phyloP scores from a whole-genome alignment of 2,329 filamentous ascomycete genomes.

The Alternaria alternata region DNA sequence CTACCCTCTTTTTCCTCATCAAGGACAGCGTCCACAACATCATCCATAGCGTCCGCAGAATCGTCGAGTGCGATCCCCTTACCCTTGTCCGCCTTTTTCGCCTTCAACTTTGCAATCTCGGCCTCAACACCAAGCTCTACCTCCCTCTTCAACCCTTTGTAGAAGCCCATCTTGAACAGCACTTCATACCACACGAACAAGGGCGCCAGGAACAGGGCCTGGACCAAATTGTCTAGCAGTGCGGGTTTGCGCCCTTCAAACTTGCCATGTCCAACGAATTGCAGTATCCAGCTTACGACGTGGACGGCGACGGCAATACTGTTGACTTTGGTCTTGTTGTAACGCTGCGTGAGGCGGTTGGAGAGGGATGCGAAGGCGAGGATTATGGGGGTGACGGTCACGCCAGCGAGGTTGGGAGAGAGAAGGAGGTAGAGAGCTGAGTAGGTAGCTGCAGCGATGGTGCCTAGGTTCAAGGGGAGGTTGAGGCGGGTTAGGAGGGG shows the following conservation, averaged over 20 bases:
- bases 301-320: conserved; percentile 73
- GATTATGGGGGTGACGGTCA: conserved; percentile 75
- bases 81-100: conserved; percentile 41
- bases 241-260: conserved; percentile 90
- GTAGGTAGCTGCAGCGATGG: conserved; percentile 68
- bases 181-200: conserved; percentile 97
- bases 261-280: conserved; percentile 89
- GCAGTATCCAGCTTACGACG: conserved; percentile 79
- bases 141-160: conserved; percentile 62
- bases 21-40: not conserved
- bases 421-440: conserved; percentile 86
- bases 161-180: conserved; percentile 86
- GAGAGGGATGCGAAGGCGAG: conserved; percentile 74
- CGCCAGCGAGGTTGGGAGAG: conserved; percentile 83
- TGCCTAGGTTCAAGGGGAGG: conserved; percentile 54
- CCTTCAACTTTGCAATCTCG: conserved; percentile 58
- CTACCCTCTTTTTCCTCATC: not conserved
- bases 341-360: conserved; percentile 72
- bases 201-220: conserved; percentile 90
- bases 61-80: conserved; percentile 1
- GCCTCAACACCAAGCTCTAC: conserved; percentile 51
- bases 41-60: not conserved
- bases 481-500: conserved; percentile 45
- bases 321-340: conserved; percentile 63
- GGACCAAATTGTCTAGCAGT: conserved; percentile 86